Conservation (phyloP, 306 rosid species). For the Cucumis sativus region Cucumber_9930_V3 NC_026660.2:28098001-28098500, state of each 20-base stretch:
- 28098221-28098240: background rate
- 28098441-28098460: background rate
- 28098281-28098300: background rate
- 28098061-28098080: background rate
- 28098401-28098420: background rate
- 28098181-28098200: background rate
- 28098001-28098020: no score
- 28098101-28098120: background rate
- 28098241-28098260: background rate
- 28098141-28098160: background rate
- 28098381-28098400: background rate
- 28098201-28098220: background rate
- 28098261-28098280: background rate
- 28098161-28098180: background rate
- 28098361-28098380: background rate
- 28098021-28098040: no score
- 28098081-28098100: background rate
- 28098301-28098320: background rate
- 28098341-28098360: background rate
- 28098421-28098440: no score
- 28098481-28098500: background rate
- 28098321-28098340: background rate
- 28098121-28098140: background rate
- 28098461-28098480: no score
- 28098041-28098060: background rate